Base-by-base conservation (phyloP, 2,329 filamentous ascomycete species). In the Beauveria sp. region DNA sequence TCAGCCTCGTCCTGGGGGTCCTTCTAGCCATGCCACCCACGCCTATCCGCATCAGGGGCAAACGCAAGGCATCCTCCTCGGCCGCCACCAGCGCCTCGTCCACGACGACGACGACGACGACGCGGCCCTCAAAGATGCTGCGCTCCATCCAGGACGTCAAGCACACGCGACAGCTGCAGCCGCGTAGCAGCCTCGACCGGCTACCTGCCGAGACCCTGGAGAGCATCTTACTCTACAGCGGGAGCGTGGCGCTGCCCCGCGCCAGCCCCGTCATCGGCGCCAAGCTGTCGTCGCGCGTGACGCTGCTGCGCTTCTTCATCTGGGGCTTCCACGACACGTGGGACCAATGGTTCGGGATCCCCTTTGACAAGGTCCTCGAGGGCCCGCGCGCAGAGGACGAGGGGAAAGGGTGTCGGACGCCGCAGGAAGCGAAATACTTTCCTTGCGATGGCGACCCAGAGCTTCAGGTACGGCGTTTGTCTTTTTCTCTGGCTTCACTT, bases 141-240 rank as follows among this genome's bases (percentile, higher is more conserved):
- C 58, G 45, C 40, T 57, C 51, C 40, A 57, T 57, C 52, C 70
- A 69, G 34, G 72, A 69, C 64, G 67, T 66, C 61, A 71, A 67
- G 51, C 68, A 66, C 26, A 70, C 69, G 0, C 69, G 71, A 49
- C 61, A 67, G 16, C 60, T 64, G 14, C 69, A 69, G 24, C 65
- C 60, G 28, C 69, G 70, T 18, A 58, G 66, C 4, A 67, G 51
- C 12, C 66, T 76, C 24, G 70, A 75, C 55, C 67, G 66, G 34
- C 70, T 85, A 9, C 83, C 83, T 0, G 67, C 77, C 7, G 83
- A 85, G 68, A 72, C 85, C 26, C 74, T 85, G 14, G 80, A 84
- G 67, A 73, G 64, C 38, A 82, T 86, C 53, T 78, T 84, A 60
- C 69, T 81, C 64, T 70, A 79, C 58, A 83, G 81, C 54, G 68